Conservation (phyloP, 805 yeast species). For the Lipomyces yamanashiensis region DNA sequence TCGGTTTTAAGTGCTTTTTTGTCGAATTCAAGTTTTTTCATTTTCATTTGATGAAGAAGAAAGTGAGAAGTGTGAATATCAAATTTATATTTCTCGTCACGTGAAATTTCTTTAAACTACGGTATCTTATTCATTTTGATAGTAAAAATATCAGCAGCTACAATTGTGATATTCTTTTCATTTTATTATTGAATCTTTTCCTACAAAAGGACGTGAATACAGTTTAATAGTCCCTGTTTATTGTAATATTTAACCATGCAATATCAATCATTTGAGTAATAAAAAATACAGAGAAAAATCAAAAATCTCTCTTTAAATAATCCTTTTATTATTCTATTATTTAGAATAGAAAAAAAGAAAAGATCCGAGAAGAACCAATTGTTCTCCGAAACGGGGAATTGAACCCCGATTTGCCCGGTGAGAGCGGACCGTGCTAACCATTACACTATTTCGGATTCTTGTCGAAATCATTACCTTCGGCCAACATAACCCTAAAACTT, state of each 20-base stretch:
- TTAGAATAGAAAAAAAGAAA: neutral
- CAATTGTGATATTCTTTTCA: neutral
- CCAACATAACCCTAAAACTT: neutral
- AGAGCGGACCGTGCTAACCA: slow-evolving; percentile 37
- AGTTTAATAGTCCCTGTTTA: too few species aligned
- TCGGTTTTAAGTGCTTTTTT: slow-evolving; percentile 51
- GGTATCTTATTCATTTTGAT: too few species aligned
- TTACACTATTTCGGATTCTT: slow-evolving; percentile 22
- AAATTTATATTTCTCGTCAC: neutral
- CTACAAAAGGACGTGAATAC: too few species aligned
- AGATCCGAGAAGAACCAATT: slow-evolving; percentile 13
- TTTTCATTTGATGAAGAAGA: too few species aligned
- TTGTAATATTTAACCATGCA: too few species aligned
- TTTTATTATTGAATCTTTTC: too few species aligned
- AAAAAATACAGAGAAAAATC: too few species aligned
- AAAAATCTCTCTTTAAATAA: too few species aligned
- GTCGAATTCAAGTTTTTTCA: slow-evolving; percentile 3
- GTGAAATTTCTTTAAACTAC: neutral
- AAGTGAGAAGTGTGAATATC: neutral
- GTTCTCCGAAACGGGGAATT: slow-evolving; percentile 35
- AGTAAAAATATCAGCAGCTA: neutral
- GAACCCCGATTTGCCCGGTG: slow-evolving; percentile 37
- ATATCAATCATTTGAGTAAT: too few species aligned
- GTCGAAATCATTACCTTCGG: neutral
- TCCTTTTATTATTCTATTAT: too few species aligned